These are phyloP conservation scores for Pyrus pyrifolia DNA, from an alignment of 306 rosid species.

Conservation along the genomic window DNA sequence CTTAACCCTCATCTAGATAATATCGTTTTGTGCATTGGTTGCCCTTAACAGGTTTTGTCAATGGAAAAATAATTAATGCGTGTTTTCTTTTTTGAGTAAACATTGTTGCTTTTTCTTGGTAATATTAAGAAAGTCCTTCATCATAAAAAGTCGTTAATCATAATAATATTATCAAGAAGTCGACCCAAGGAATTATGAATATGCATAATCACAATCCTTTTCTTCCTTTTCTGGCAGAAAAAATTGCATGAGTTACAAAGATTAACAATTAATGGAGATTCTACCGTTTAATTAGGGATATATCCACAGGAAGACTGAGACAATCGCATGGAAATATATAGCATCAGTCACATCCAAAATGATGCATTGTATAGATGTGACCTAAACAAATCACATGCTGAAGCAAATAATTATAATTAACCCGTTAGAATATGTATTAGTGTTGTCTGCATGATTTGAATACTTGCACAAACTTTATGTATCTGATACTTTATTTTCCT, in stretches of 20 bases:
- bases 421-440: neutral
- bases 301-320: neutral
- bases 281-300: neutral
- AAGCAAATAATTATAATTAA: neutral
- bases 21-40: neutral
- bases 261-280: neutral
- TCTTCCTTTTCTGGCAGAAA: neutral
- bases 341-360: neutral
- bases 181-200: neutral
- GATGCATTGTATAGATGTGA: neutral
- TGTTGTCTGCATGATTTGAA: slow-evolving; percentile 12
- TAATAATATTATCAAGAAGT: neutral
- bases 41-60: neutral
- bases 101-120: neutral
- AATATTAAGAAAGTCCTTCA: neutral
- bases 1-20: neutral
- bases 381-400: slow-evolving; percentile 2
- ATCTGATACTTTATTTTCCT: neutral
- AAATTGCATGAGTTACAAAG: neutral
- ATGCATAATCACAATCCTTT: neutral
- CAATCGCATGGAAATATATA: neutral
- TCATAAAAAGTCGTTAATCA: neutral
- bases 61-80: neutral
- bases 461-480: slow-evolving; percentile 9
- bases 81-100: neutral